phyloP scores from a whole-genome alignment of 2,329 filamentous ascomycete genomes.

The Lasiodiplodia sp. region DNA sequence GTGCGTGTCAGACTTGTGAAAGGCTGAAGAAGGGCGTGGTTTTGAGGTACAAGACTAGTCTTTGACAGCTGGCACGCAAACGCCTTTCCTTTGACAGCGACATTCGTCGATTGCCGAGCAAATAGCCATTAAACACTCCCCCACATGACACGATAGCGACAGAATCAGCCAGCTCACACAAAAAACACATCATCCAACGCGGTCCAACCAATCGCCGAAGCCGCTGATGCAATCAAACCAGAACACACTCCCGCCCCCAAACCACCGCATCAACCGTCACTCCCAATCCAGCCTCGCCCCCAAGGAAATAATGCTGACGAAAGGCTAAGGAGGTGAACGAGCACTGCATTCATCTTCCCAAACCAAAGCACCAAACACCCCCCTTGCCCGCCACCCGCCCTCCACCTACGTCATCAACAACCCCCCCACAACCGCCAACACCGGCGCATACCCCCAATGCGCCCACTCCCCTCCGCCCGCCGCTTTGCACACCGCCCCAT shows the following conservation, averaged over 20 bases:
- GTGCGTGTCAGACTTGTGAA: not conserved
- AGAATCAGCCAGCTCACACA: not conserved
- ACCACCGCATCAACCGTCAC: too few relatives aligned
- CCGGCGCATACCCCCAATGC: conserved; percentile 59
- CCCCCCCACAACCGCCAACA: conserved; percentile 47
- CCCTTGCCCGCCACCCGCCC: too few relatives aligned
- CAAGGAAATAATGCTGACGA: too few relatives aligned
- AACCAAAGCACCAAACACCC: not conserved
- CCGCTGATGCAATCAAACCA: too few relatives aligned
- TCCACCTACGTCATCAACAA: conserved; percentile 27
- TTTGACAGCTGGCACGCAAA: not conserved
- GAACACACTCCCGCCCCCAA: too few relatives aligned
- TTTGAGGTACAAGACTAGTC: not conserved
- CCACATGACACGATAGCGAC: not conserved
- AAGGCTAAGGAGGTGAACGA: too few relatives aligned
- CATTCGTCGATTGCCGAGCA: not conserved
- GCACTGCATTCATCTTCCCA: too few relatives aligned
- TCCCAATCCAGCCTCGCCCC: too few relatives aligned
- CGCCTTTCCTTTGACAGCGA: not conserved
- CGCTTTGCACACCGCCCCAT: conserved; percentile 54
- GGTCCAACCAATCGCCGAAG: too few relatives aligned
- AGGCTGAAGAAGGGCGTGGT: not conserved
- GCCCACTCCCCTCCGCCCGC: conserved; percentile 55
- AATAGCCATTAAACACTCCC: not conserved
- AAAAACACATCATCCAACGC: not conserved